phyloP scores from a whole-genome alignment of 1,139 yeast genomes.

The Diutina sp. region DNA sequence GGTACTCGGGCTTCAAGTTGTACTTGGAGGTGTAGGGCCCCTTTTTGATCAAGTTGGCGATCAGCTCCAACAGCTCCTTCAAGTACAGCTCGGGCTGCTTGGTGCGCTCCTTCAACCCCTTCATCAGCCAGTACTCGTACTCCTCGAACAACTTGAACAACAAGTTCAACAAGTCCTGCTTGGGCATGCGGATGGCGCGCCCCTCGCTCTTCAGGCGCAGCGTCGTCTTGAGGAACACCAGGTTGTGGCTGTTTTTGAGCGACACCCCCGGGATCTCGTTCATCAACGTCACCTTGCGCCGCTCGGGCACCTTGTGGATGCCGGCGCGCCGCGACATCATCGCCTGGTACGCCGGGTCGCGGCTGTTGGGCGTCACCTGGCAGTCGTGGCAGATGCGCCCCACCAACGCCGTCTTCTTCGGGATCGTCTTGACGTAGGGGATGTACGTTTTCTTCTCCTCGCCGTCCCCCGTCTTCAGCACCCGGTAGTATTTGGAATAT shows the following conservation, averaged over 20 bases:
- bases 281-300: slow-evolving; percentile 69
- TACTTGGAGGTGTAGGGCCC: slow-evolving; percentile 95
- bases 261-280: slow-evolving; percentile 82
- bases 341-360: slow-evolving; percentile 49
- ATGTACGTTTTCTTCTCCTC: slow-evolving; percentile 26
- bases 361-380: slow-evolving; percentile 67
- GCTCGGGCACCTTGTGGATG: slow-evolving; percentile 8
- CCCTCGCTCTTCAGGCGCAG: slow-evolving; percentile 47
- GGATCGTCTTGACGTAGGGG: slow-evolving; percentile 71
- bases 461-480: slow-evolving; percentile 14
- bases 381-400: slow-evolving; percentile 94
- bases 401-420: slow-evolving; percentile 70
- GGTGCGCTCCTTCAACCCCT: slow-evolving; percentile 87
- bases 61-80: slow-evolving; percentile 81
- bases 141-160: slow-evolving; percentile 85
- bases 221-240: slow-evolving; percentile 40
- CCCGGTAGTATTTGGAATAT: slow-evolving; percentile 14
- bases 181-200: slow-evolving; percentile 89
- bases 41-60: slow-evolving; percentile 80
- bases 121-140: slow-evolving; percentile 93
- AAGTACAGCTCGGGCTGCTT: slow-evolving; percentile 92
- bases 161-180: slow-evolving; percentile 80
- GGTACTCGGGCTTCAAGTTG: slow-evolving; percentile 81
- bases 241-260: slow-evolving; percentile 53
- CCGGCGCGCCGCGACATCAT: slow-evolving; percentile 17